Evolutionary conservation across 2,329 filamentous ascomycete species (phyloP).

Genomic region (Phialocephala sp.): DNA sequence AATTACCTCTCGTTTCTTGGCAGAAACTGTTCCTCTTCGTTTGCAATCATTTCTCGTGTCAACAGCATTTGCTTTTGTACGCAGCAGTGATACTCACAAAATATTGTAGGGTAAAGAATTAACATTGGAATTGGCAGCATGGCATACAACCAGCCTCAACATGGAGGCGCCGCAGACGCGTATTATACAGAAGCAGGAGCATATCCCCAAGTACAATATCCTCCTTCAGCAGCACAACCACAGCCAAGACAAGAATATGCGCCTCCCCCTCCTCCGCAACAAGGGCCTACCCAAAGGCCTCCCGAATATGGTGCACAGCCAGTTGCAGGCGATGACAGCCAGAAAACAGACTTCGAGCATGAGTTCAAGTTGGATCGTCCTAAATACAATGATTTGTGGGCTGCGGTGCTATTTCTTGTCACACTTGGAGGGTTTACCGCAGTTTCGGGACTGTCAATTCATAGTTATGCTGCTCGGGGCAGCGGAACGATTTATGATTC

Average conservation of each 20-base stretch:
- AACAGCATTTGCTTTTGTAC: background rate
- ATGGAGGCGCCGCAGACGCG: slow-evolving; percentile 35
- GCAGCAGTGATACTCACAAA: background rate
- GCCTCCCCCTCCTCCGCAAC: slow-evolving; percentile 21
- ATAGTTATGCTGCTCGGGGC: slow-evolving; percentile 69
- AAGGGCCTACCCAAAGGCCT: slow-evolving; percentile 29
- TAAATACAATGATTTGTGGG: slow-evolving; percentile 93
- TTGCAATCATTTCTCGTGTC: background rate
- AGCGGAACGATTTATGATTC: slow-evolving; percentile 77
- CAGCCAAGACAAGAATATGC: slow-evolving; percentile 23
- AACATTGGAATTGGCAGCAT: slow-evolving; percentile 25
- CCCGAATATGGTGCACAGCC: slow-evolving; percentile 30
- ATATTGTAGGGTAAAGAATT: background rate
- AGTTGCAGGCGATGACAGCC: slow-evolving; percentile 10
- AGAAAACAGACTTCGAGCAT: slow-evolving; percentile 66
- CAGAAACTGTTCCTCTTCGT: background rate
- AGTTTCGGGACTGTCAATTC: slow-evolving; percentile 76
- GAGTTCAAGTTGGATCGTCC: slow-evolving; percentile 81
- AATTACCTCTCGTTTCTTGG: background rate
- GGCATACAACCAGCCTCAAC: slow-evolving; percentile 36
- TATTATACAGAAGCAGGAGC: slow-evolving; percentile 32
- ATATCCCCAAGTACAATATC: slow-evolving; percentile 3
- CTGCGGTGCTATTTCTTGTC: slow-evolving; percentile 76
- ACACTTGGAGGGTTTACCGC: slow-evolving; percentile 76
- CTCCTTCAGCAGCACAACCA: slow-evolving; percentile 25